Evolutionary conservation across 2,329 filamentous ascomycete genomes (phyloP).

Genomic region (Fusarium illudens): DNA sequence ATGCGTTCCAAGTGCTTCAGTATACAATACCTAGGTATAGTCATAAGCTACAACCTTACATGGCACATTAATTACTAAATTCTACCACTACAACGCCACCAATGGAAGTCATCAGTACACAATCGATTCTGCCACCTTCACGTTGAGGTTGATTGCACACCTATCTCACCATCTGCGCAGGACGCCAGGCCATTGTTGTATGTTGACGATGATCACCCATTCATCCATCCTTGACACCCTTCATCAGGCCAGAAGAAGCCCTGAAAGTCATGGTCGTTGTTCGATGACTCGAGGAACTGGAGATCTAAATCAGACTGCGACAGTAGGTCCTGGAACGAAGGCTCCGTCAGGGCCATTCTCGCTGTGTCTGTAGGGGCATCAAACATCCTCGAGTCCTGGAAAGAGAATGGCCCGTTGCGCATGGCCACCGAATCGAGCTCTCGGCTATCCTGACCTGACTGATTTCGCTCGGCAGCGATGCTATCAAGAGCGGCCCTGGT

Average conservation of each 20-base stretch:
- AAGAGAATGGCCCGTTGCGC: not conserved
- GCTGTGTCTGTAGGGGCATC: not conserved
- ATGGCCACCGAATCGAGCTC: not conserved
- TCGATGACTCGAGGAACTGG: not conserved
- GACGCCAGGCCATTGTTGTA: no score
- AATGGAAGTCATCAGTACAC: no score
- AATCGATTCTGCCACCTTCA: no score
- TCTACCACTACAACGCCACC: no score
- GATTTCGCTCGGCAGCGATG: not conserved
- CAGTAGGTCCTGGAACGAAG: not conserved
- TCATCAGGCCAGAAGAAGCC: not conserved
- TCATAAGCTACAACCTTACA: not conserved
- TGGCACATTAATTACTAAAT: no score
- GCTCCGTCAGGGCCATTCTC: not conserved
- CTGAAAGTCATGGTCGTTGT: not conserved
- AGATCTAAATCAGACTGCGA: not conserved
- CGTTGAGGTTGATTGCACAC: no score
- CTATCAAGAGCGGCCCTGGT: constrained; percentile 25
- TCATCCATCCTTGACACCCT: not conserved
- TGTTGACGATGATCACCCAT: no score
- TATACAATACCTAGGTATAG: not conserved
- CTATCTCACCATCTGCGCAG: no score
- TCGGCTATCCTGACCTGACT: not conserved
- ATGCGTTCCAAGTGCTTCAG: not conserved
- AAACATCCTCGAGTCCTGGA: not conserved